Conservation (phyloP, 2,329 filamentous ascomycete genomes). For the Phialophora chinensis region DNA sequence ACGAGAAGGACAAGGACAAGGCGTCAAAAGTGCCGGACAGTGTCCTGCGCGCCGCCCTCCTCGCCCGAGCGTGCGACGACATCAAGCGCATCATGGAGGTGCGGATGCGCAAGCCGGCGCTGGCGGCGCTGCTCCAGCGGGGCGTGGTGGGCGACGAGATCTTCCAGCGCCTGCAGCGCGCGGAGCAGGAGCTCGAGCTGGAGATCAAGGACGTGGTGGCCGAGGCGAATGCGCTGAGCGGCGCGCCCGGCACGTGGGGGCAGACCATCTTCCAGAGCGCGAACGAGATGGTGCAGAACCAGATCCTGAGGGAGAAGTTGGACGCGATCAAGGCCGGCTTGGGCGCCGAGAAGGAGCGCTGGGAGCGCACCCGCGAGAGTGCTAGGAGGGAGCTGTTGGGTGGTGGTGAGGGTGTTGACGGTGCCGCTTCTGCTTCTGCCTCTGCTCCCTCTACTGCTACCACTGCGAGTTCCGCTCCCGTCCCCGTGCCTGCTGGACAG, state of each 20-base stretch:
- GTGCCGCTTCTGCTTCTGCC: neutral
- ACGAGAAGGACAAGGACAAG: conserved; percentile 33
- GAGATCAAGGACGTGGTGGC: conserved; percentile 88
- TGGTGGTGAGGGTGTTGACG: conserved; percentile 47
- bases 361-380: conserved; percentile 78
- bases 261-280: conserved; percentile 96
- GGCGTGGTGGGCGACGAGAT: conserved; percentile 95
- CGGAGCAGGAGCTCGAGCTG: conserved; percentile 97
- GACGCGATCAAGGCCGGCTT: conserved; percentile 75
- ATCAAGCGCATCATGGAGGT: conserved; percentile 90
- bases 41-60: conserved; percentile 82
- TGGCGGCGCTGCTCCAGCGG: conserved; percentile 80
- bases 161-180: conserved; percentile 88
- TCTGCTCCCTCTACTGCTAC: neutral
- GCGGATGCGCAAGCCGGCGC: conserved; percentile 84
- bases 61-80: conserved; percentile 89
- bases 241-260: conserved; percentile 67
- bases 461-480: neutral
- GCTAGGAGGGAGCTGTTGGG: conserved; percentile 83
- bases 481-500: neutral
- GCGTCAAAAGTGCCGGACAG: conserved; percentile 74
- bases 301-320: conserved; percentile 73
- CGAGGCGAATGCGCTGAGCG: conserved; percentile 81
- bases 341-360: conserved; percentile 82
- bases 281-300: conserved; percentile 92